Conservation (phyloP, 106 monocot genomes). For the Allium fistulosum region DNA sequence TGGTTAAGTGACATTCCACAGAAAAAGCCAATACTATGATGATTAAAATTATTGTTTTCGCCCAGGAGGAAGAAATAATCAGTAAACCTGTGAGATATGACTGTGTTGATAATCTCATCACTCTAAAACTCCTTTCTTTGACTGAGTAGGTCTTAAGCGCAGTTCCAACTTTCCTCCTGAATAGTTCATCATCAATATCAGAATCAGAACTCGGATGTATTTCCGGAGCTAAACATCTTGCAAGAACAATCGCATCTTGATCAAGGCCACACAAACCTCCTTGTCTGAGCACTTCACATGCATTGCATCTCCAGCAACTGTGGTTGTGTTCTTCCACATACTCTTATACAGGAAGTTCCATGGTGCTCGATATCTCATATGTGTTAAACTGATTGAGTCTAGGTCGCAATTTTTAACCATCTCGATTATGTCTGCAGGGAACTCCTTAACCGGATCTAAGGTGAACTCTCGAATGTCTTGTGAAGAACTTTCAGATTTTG, state of each 20-base stretch:
- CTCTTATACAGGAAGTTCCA: slow-evolving; percentile 10
- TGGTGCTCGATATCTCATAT: slow-evolving; percentile 18
- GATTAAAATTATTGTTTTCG: slow-evolving; percentile 9
- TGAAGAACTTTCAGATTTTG: slow-evolving; percentile 1
- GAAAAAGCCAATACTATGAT: slow-evolving; percentile 13
- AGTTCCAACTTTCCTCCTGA: slow-evolving; percentile 2
- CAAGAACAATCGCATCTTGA: too few relatives aligned
- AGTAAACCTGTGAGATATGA: slow-evolving; percentile 21
- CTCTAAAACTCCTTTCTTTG: slow-evolving; percentile 32
- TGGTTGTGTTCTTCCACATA: slow-evolving; percentile 11
- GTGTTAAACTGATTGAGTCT: slow-evolving; percentile 7
- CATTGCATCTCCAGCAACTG: slow-evolving; percentile 32
- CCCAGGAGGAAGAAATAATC: slow-evolving; percentile 2
- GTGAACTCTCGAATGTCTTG: slow-evolving; percentile 1
- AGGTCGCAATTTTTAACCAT: slow-evolving; percentile 16
- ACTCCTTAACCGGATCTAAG: slow-evolving; percentile 8
- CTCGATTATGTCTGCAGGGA: slow-evolving; percentile 7
- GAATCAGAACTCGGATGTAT: too few relatives aligned
- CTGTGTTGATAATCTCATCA: slow-evolving; percentile 25
- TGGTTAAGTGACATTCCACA: slow-evolving; percentile 12
- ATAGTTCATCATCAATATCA: neutral
- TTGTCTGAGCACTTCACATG: slow-evolving; percentile 32
- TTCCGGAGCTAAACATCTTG: too few relatives aligned
- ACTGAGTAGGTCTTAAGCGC: slow-evolving; percentile 21
- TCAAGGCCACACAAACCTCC: slow-evolving; percentile 17